These are phyloP conservation scores for Pichia nanzhaoensis DNA, from an alignment of 805 yeast species.

Conservation along the genomic window DNA sequence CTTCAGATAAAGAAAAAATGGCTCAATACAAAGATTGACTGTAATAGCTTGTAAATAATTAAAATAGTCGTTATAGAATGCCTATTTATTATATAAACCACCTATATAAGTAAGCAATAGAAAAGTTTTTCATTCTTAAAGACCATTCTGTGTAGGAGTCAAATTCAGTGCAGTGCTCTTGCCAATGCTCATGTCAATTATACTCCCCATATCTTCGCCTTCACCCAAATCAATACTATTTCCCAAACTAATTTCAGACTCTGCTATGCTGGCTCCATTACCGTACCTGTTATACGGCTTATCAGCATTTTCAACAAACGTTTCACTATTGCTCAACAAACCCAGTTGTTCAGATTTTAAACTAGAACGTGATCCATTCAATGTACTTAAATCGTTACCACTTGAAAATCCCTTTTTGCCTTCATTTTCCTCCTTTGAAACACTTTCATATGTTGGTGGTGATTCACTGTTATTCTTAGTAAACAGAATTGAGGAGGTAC, in stretches of 20 bases:
- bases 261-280: background rate
- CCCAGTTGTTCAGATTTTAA: slow-evolving; percentile 19
- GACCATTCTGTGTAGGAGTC: slow-evolving; percentile 10
- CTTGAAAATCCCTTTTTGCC: background rate
- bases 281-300: background rate
- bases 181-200: slow-evolving; percentile 17
- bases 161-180: slow-evolving; percentile 9
- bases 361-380: slow-evolving; percentile 19
- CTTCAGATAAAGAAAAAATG: slow-evolving; percentile 21
- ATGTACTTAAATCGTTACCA: background rate
- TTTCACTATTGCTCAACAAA: slow-evolving; percentile 20
- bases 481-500: background rate
- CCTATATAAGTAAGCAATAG: background rate
- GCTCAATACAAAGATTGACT: slow-evolving; percentile 11
- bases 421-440: background rate
- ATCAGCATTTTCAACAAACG: background rate
- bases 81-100: too few relatives aligned
- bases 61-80: too few relatives aligned
- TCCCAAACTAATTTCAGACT: slow-evolving; percentile 3
- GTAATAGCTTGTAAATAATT: too few relatives aligned
- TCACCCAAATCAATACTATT: slow-evolving; percentile 6
- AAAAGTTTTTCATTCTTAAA: background rate
- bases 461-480: slow-evolving; percentile 17
- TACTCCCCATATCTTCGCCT: slow-evolving; percentile 10
- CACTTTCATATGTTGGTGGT: slow-evolving; percentile 26